Base-by-base conservation (phyloP, 2,329 filamentous ascomycete genomes). In the Sphaerulina vaccinii region DNA sequence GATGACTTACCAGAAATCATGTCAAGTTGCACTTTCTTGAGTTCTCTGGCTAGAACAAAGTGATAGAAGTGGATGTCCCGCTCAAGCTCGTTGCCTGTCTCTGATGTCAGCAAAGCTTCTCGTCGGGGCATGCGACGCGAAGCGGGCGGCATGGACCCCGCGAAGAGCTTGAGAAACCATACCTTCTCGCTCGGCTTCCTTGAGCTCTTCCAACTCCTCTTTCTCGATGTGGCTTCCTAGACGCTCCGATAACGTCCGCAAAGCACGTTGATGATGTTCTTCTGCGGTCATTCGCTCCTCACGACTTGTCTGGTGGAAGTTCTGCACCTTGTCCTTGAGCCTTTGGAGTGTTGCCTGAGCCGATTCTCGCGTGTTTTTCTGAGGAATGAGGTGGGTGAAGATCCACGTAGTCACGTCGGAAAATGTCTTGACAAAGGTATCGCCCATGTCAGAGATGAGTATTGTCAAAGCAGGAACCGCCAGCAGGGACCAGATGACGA, bases 401-500 rank as follows among this genome's bases (percentile, higher is more conserved):
- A 81, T 54, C 71, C 75, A 80, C n/a, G 79, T 74, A 0, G 78
- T 80, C n/a, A 76, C 51, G 41, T 82, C 77, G 18, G 75, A 74
- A 64, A 83, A 75, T 7, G 69, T 68, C 53, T 78, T 78, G 53
- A 82, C 76, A 8, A 80, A 74, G 0, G 78, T 80, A 52, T 78
- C 76, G 11, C 76, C 75, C 76, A 80, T 78, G 52, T 79, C 75
- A 49, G 70, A 75, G 58, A 79, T 80, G 27, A 79, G 68, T 19
- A 79, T 77, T 0, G 79, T 80, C 39, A 82, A 68, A 0, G 76
- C 77, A 0, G 79, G 79, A 0, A 81, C 72, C 0, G 79, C 79
- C 7, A 81, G 66, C 4, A 81, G 62, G 11, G 75, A 77, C 79
- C 79, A 82, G 54, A 81, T 74, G 1, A 82, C 76, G 59, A 81